Base-by-base conservation (phyloP, 2,329 filamentous ascomycete genomes). In the Xylaria sp. region DNA sequence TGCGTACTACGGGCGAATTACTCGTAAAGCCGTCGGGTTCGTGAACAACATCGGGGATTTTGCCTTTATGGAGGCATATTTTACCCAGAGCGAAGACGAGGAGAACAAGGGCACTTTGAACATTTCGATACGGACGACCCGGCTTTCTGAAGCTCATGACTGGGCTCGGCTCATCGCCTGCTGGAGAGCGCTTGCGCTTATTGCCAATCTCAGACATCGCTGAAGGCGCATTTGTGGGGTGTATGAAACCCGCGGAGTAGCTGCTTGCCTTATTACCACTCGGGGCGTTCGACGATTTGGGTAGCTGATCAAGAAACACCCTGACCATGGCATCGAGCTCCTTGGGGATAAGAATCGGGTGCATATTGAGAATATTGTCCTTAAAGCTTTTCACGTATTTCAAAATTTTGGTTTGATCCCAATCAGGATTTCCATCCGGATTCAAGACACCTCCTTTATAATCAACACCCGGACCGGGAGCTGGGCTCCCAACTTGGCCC, bases 21-120 rank as follows among this genome's bases (percentile, higher is more conserved):
- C 79, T 81, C 72, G 73, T 75, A 51, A 74, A 79, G 18, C 70
- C 67, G 55, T 81, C 82, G 59, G 78, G 80, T 67, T 88, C 85
- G 18, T 84, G 85, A 8, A 92, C 85, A 2, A 91, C 82, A 60
- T 90, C 88, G 0, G 88, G 88, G 3, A 91, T 83, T 71, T 82
- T 83, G 0, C 84, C 83, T 54, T 83, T 84, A 73, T 86, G 81
- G 9, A 84, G 78, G 75, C 93, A 95, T 13, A 98, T 92, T 76
- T 94, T 94, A 20, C 96, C 96, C 6, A 99, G 83, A 0, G 95
- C 95, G 63, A 98, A 85, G 0, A 97, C 89, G 3, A 95, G 85
- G 2, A 98, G 85, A 1, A 98, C 88, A 48, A 98, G 86, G 0
- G 94, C 94, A 73, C 93, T 97, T 63, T 90, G 87, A 18, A 96